Evolutionary conservation across 2,329 filamentous ascomycete genomes (phyloP).

Genomic region (Colletotrichum orchidophilum): DNA sequence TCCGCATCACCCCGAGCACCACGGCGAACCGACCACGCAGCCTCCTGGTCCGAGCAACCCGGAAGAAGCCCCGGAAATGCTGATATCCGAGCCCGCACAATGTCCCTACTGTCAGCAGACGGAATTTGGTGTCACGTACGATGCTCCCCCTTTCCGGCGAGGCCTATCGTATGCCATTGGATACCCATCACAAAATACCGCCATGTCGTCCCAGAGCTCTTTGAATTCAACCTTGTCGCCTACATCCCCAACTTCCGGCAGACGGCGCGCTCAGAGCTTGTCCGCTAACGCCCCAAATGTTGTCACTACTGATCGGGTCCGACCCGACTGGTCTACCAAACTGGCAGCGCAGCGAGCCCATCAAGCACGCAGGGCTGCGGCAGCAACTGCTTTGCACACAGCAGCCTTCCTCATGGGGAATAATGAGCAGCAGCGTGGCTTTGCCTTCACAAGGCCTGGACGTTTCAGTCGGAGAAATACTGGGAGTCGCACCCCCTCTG

Average conservation of each 20-base stretch:
- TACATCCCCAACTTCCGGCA: constrained; percentile 46
- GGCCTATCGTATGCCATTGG: constrained; percentile 75
- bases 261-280: constrained; percentile 66
- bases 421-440: constrained; percentile 60
- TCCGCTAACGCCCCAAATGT: constrained; percentile 87
- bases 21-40: constrained; percentile 52
- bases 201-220: constrained; percentile 89
- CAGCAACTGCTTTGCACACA: constrained; percentile 92
- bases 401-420: constrained; percentile 91
- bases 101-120: constrained; percentile 96
- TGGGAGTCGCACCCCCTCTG: constrained; percentile 45
- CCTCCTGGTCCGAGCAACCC: constrained; percentile 51
- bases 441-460: constrained; percentile 51
- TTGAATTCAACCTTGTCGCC: constrained; percentile 68
- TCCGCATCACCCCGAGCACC: constrained; percentile 86
- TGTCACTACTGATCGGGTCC: constrained; percentile 90
- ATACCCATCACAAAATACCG: constrained; percentile 66
- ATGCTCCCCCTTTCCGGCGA: constrained; percentile 86
- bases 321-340: constrained; percentile 95
- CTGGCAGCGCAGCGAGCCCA: constrained; percentile 85
- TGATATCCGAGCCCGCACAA: constrained; percentile 89
- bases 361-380: constrained; percentile 85
- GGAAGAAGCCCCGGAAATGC: constrained; percentile 65
- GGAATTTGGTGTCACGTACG: constrained; percentile 96
- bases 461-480: constrained; percentile 67